Base-by-base conservation (phyloP, 1,284 basidiomycete genomes). In the Puccinia hordei region DNA sequence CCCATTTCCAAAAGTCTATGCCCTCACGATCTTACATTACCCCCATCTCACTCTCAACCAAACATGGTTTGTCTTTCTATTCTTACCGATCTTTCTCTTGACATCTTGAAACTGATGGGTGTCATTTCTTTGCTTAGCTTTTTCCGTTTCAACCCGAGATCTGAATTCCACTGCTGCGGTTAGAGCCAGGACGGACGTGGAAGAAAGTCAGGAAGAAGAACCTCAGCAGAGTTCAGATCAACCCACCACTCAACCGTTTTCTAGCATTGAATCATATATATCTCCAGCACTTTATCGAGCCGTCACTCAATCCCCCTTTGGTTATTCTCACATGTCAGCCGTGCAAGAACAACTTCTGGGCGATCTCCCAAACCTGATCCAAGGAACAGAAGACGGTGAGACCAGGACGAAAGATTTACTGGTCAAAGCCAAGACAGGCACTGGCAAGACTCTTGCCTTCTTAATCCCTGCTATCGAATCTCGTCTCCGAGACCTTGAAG, bases 291-390 rank as follows among this genome's bases (percentile, higher is more conserved):
- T 85, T 19, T 84, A 82, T 68, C 83, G 84, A 63, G 85, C 86
- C 10, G 81, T 86, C 61, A 84, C 83, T 53, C 81, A 86, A 68
- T 87, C 87, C 51, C 93, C 93, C 0, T 92, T 95, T 88, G 87
- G 89, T 30, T 90, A 94, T 82, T 88, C 86, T 17, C 87, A 88
- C 73, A 95, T 98, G 93, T 92, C 92, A 1, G 86, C 90, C 15
- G 95, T 98, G 0, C 96, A 98, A 86, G 89, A 90, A 27, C 89
- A 90, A 73, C 93, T 98, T 8, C 88, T 95, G 1, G 83, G 84
- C 63, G 85, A 88, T 65, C 87, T 90, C 81, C 89, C 90, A 86
- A 82, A 87, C n/a, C 82, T 90, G 15, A 83, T 85, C 35, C 89
- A 90, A 1, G 87, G 89, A 83, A 83, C 87, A 19, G 65, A 53